Evolutionary conservation across 805 yeast genomes (phyloP).

Genomic region (Candida endomychidarum): DNA sequence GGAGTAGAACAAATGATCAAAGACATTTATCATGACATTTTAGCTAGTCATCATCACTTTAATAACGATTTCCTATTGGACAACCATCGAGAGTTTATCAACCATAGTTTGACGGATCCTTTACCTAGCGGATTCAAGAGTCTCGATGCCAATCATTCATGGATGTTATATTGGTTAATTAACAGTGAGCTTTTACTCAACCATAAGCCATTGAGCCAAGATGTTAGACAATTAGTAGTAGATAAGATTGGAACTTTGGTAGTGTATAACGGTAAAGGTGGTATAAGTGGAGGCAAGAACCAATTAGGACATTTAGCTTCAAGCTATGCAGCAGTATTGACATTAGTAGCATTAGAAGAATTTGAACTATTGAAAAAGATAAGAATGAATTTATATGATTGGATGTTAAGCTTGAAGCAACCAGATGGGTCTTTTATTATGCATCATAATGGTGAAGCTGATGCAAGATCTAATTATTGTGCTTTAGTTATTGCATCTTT

Average conservation of each 20-base stretch:
- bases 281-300: conserved; percentile 82
- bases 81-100: conserved; percentile 46
- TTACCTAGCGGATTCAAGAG: conserved; percentile 53
- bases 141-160: conserved; percentile 87
- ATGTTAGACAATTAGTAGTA: conserved; percentile 6
- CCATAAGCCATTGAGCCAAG: conserved; percentile 2
- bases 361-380: conserved; percentile 26
- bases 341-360: conserved; percentile 55
- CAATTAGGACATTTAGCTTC: conserved; percentile 86
- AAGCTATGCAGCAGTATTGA: conserved; percentile 71
- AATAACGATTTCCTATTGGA: conserved; percentile 20
- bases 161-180: conserved; percentile 85
- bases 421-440: conserved; percentile 74
- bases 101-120: conserved; percentile 30
- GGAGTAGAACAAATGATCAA: conserved; percentile 28
- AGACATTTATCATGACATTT: conserved; percentile 27
- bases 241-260: conserved; percentile 27
- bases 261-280: conserved; percentile 41
- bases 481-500: conserved; percentile 72
- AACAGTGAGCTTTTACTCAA: conserved; percentile 40
- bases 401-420: conserved; percentile 67
- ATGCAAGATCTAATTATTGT: conserved; percentile 84
- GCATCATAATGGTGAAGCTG: conserved; percentile 79
- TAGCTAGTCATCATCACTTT: conserved; percentile 13
- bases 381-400: conserved; percentile 48